Conservation (phyloP, 108 stramenopile species). For the Skeletonema potamos region DNA sequence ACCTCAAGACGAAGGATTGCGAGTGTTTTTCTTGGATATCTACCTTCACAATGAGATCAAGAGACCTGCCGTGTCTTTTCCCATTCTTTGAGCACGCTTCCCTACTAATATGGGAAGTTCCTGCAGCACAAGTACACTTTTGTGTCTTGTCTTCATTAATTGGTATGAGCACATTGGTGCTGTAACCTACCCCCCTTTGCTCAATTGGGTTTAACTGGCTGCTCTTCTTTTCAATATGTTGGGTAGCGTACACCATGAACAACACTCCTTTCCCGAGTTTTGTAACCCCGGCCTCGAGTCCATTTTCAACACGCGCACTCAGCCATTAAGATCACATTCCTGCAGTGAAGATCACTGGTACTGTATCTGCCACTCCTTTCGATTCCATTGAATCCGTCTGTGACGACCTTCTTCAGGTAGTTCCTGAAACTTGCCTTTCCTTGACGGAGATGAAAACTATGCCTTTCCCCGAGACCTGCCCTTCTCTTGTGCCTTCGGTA, state of each 20-base stretch:
- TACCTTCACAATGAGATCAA: constrained; percentile 32
- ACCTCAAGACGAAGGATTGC: constrained; percentile 21
- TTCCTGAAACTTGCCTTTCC: constrained; percentile 35
- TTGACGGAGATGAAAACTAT: constrained; percentile 49
- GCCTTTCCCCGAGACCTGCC: constrained; percentile 26
- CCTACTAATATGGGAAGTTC: background rate
- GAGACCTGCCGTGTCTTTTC: background rate
- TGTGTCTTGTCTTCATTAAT: constrained; percentile 10
- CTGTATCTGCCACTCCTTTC: constrained; percentile 45
- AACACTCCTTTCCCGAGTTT: background rate
- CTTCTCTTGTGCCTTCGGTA: background rate
- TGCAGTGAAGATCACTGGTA: constrained; percentile 89
- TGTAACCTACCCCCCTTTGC: constrained; percentile 15
- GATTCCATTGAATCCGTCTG: constrained; percentile 36
- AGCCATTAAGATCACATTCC: constrained; percentile 85
- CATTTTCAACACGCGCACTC: constrained; percentile 11
- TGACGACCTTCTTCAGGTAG: constrained; percentile 33
- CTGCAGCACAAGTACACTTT: constrained; percentile 24
- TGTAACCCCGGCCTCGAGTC: background rate
- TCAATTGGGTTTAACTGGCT: background rate
- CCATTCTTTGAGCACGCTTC: background rate
- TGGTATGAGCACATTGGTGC: constrained; percentile 9
- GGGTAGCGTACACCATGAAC: background rate
- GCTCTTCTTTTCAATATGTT: background rate
- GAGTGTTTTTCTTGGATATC: constrained; percentile 9